Evolutionary conservation across 176 grass and related monocot species (phyloP).

Genomic region (Elymus sibiricus): DNA sequence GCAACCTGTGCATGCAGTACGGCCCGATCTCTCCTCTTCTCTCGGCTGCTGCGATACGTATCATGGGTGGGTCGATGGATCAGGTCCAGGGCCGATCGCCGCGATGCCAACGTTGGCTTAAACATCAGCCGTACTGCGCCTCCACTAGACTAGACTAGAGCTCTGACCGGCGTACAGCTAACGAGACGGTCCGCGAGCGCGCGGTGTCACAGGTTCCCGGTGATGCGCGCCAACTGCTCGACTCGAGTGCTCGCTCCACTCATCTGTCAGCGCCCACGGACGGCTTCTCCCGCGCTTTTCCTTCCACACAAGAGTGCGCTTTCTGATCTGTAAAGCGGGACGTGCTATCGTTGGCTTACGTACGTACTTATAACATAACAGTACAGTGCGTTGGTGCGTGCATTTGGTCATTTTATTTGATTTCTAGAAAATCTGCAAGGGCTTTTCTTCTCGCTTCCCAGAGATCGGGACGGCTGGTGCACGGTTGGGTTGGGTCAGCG

Average conservation of each 20-base stretch:
- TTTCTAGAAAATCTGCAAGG: neutral
- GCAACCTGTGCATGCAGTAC: neutral
- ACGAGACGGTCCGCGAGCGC: neutral
- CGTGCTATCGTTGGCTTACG: neutral
- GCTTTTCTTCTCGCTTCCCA: neutral
- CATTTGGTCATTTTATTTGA: neutral
- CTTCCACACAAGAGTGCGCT: neutral
- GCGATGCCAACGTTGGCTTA: neutral
- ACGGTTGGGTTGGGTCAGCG: constrained; percentile 25
- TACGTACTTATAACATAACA: constrained; percentile 23
- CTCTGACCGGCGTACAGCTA: constrained; percentile 2
- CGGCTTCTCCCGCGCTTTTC: constrained; percentile 8
- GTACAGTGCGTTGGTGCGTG: neutral
- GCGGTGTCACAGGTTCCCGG: constrained; percentile 42
- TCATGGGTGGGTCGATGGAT: neutral
- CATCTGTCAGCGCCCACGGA: constrained; percentile 20
- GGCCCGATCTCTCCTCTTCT: neutral
- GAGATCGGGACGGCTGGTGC: neutral
- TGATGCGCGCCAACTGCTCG: neutral
- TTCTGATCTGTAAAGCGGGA: constrained; percentile 35
- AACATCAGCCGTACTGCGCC: neutral
- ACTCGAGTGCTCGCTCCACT: neutral
- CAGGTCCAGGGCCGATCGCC: neutral
- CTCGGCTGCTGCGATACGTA: neutral
- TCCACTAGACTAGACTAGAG: neutral